Base-by-base conservation (phyloP, 257 asterid genomes). In the Cordia subcordata region DNA sequence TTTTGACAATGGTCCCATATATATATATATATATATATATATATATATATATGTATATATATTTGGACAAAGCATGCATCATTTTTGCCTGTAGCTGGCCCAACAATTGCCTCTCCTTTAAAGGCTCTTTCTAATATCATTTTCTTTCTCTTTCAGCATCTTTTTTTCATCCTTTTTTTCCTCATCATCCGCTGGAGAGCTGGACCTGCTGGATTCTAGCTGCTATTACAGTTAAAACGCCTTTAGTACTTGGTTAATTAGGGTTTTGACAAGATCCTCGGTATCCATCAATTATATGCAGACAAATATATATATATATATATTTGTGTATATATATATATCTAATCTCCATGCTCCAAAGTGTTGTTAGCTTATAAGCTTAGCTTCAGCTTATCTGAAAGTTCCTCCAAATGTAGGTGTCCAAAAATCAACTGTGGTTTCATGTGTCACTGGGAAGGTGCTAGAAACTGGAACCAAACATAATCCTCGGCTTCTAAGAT, bases 321-420 rank as follows among this genome's bases (percentile, higher is more conserved):
- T n/a, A n/a, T n/a, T n/a, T n/a, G n/a, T n/a, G n/a, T n/a, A n/a
- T n/a, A n/a, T n/a, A n/a, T n/a, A n/a, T n/a, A n/a, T n/a, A n/a
- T n/a, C n/a, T n/a, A n/a, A n/a, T n/a, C n/a, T n/a, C n/a, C 40
- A 52, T 5, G 3, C 18, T 40, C 33, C 11, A 0, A 3, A 49
- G 9, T 53, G 0, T 42, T 9, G 38, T 19, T 32, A 14, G 10
- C 21, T 21, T 45, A 16, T 17, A 42, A 23, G 14, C 54, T 49
- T 70, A n/a, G n/a, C n/a, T n/a, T 12, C 12, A 8, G 8, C 44
- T 62, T 62, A 89, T 84, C 96, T 79, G 80, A 77, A 90, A 15
- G 92, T 81, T 57, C 88, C 93, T 19, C 97, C 97, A 60, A 84
- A 87, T 60, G 94, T 83, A 42, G 96, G 96, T 17, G 84, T 90